A percentile compares a stretch with the other conserved stretches of the same genome.
Evolutionary conservation across 225 moss, liverwort and hornwort species (phyloP).

Genomic region (Lunularia cruciata): DNA sequence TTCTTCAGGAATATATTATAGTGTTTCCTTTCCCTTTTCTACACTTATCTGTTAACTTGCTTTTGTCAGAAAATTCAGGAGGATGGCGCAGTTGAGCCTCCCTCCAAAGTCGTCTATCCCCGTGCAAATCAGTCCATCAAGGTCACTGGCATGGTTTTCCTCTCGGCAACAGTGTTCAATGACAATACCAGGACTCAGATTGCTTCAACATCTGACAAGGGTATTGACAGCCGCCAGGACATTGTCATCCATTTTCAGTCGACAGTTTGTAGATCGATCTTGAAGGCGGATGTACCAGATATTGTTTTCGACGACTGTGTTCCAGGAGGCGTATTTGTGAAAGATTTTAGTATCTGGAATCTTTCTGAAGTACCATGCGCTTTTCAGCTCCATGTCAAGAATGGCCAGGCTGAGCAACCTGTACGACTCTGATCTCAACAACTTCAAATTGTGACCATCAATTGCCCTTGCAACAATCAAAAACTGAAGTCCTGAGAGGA

Average conservation of each 20-base stretch:
- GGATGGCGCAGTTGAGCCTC: constrained; percentile 50
- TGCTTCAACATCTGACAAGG: constrained; percentile 43
- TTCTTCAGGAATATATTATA: not conserved
- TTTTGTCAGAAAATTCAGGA: constrained; percentile 50
- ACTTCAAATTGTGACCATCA: not conserved
- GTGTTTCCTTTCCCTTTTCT: not conserved
- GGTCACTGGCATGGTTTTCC: constrained; percentile 70
- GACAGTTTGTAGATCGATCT: constrained; percentile 71
- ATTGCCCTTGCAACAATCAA: not conserved
- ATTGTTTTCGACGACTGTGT: constrained; percentile 93
- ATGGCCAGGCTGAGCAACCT: constrained; percentile 59
- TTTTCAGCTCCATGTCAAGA: constrained; percentile 80
- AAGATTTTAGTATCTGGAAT: constrained; percentile 94
- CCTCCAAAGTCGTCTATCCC: constrained; percentile 49
- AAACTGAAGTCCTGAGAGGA: not conserved
- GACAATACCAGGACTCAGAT: constrained; percentile 36
- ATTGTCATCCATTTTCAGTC: constrained; percentile 66
- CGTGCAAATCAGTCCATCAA: constrained; percentile 63
- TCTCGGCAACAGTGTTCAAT: constrained; percentile 62
- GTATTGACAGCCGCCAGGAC: constrained; percentile 51
- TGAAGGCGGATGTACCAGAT: constrained; percentile 88
- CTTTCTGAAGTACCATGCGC: constrained; percentile 83
- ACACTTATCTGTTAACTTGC: not conserved
- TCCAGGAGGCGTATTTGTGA: constrained; percentile 90
- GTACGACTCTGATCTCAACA: constrained; percentile 44